Evolutionary conservation across 1,284 basidiomycete species (phyloP).

Genomic region (Athelia psychrophila): DNA sequence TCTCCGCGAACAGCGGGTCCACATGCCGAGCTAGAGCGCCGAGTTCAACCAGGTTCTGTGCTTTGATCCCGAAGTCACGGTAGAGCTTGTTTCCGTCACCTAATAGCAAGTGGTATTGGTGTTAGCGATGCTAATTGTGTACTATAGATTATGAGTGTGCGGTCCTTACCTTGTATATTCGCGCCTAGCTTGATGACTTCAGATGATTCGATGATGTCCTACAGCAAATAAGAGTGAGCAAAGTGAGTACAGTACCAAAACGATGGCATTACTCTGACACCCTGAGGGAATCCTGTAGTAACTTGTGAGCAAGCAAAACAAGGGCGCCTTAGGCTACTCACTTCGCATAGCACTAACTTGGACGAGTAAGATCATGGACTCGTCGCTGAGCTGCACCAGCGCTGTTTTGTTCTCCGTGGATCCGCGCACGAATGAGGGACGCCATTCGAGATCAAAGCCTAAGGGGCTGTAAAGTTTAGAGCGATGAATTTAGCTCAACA

Average conservation of each 20-base stretch:
- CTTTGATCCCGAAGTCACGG: conserved; percentile 54
- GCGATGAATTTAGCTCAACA: not conserved
- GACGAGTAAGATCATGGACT: conserved; percentile 47
- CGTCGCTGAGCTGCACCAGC: conserved; percentile 50
- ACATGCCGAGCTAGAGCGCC: conserved; percentile 46
- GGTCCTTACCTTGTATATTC: conserved; percentile 59
- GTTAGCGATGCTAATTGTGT: not conserved
- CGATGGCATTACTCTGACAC: conserved; percentile 38
- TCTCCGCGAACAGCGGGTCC: conserved; percentile 36
- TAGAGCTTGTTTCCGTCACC: conserved; percentile 63
- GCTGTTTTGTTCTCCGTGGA: conserved; percentile 39
- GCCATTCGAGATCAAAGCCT: conserved; percentile 65
- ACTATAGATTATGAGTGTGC: too few species aligned
- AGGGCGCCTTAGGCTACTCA: conserved; percentile 24
- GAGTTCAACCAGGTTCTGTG: conserved; percentile 54
- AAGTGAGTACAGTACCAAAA: not conserved
- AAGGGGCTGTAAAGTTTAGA: conserved; percentile 36
- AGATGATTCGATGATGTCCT: conserved; percentile 49
- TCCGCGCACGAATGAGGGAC: conserved; percentile 31
- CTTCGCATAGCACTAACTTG: conserved; percentile 56
- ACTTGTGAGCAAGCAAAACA: conserved; percentile 1
- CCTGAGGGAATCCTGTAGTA: conserved; percentile 39
- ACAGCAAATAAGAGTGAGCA: not conserved
- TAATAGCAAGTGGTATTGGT: conserved; percentile 24
- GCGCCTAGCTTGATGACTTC: conserved; percentile 52